These are phyloP conservation scores for Entrophospora sp. DNA, from an alignment of 192 early-diverging fungal species.

Conservation along the genomic window DNA sequence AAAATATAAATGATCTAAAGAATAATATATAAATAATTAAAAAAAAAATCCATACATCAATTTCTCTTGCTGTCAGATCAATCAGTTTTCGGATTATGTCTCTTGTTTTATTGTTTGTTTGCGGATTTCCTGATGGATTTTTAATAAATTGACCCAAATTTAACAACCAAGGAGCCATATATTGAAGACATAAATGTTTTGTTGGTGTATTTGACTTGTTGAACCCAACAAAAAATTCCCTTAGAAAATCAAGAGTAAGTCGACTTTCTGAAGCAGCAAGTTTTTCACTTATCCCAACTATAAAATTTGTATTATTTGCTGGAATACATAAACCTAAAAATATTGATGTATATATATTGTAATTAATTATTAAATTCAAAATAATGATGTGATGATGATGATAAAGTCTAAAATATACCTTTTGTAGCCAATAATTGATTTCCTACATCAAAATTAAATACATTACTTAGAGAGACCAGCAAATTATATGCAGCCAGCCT, in stretches of 20 bases:
- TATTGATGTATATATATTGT: no score
- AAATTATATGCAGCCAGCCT: constrained; percentile 82
- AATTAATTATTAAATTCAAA: no score
- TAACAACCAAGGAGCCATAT: constrained; percentile 82
- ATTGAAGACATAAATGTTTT: constrained; percentile 77
- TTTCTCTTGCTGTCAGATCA: constrained; percentile 73
- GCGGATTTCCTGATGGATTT: constrained; percentile 34
- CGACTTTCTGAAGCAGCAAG: constrained; percentile 65
- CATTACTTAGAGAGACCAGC: constrained; percentile 65
- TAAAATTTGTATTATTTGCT: constrained; percentile 75
- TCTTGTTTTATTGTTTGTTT: constrained; percentile 48
- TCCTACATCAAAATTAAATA: constrained; percentile 75
- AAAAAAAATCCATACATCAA: constrained; percentile 36
- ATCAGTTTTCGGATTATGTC: constrained; percentile 71
- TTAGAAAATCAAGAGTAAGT: constrained; percentile 84
- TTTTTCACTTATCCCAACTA: constrained; percentile 69
- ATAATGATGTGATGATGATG: no score
- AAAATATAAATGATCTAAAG: constrained; percentile 13
- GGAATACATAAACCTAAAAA: constrained; percentile 84
- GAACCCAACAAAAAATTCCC: constrained; percentile 77
- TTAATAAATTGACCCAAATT: constrained; percentile 61
- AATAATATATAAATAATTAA: background rate
- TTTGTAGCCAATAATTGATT: constrained; percentile 70
- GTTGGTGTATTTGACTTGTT: constrained; percentile 58
- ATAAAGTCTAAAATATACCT: no score